Percentiles rank a stretch among this genome's conserved stretches.
Conservation (phyloP, 108 stramenopile species). For the Asterionellopsis glacialis region DNA sequence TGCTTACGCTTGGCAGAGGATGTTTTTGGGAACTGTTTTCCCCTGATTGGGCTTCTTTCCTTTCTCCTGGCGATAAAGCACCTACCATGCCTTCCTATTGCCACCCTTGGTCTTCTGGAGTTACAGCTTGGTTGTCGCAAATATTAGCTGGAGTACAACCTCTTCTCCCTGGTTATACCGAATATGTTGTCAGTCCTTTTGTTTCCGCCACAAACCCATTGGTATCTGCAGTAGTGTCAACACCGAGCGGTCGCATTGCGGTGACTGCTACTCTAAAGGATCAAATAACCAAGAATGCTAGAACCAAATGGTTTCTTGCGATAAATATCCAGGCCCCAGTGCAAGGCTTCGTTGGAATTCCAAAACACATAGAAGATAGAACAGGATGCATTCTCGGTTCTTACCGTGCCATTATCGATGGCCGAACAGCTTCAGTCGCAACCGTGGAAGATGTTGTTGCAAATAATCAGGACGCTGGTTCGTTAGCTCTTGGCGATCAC, state of each 20-base stretch:
- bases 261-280: conserved; percentile 18
- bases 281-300: no score
- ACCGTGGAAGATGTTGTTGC: no score
- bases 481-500: no score
- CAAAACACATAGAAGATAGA: no score
- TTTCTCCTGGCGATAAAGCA: conserved; percentile 10
- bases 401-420: no score
- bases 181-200: conserved; percentile 20
- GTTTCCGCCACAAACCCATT: conserved; percentile 15
- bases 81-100: conserved; percentile 34
- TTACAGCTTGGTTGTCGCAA: conserved; percentile 36
- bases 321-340: no score
- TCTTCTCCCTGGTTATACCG: conserved; percentile 21
- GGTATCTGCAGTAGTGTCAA: conserved; percentile 12
- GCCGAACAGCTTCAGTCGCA: no score
- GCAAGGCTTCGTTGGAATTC: no score
- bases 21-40: conserved; percentile 35
- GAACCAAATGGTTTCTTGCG: no score
- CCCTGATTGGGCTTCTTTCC: conserved; percentile 24
- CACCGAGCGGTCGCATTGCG: conserved; percentile 21
- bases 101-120: conserved; percentile 44
- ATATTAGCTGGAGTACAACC: conserved; percentile 19
- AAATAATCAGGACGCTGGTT: no score
- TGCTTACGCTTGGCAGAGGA: conserved; percentile 31
- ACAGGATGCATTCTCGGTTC: no score